phyloP scores from a whole-genome alignment of 2,329 filamentous ascomycete species.

The Arthrobotrys megalospora region DNA sequence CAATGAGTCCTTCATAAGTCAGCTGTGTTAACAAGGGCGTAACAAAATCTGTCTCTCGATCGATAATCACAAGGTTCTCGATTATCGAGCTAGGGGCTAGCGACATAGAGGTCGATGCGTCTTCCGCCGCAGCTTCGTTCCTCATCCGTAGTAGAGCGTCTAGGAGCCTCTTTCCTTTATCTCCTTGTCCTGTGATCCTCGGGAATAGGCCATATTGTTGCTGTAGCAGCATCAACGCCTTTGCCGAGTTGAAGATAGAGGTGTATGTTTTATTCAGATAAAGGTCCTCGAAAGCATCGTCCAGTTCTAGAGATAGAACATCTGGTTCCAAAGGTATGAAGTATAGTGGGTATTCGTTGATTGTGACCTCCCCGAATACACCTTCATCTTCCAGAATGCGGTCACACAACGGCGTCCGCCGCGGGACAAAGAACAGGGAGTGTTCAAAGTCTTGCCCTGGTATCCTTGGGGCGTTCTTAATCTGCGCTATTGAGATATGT shows the following conservation, averaged over 20 bases:
- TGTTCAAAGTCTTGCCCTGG: constrained; percentile 85
- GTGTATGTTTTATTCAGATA: constrained; percentile 93
- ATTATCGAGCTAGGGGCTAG: constrained; percentile 87
- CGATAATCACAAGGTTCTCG: constrained; percentile 93
- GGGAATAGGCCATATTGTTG: constrained; percentile 93
- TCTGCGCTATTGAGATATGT: constrained; percentile 68
- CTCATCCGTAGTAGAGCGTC: constrained; percentile 92
- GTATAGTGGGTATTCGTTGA: constrained; percentile 86
- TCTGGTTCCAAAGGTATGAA: constrained; percentile 95
- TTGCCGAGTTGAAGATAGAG: constrained; percentile 88
- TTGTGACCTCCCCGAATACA: constrained; percentile 90
- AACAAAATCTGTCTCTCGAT: constrained; percentile 93
- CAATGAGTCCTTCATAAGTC: constrained; percentile 95
- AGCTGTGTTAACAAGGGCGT: constrained; percentile 93
- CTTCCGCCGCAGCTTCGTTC: constrained; percentile 88
- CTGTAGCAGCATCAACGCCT: constrained; percentile 94
- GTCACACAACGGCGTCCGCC: constrained; percentile 91
- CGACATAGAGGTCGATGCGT: constrained; percentile 76
- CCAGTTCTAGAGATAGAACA: constrained; percentile 89
- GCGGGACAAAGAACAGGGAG: constrained; percentile 94
- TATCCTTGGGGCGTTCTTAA: constrained; percentile 64
- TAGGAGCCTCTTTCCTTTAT: constrained; percentile 89
- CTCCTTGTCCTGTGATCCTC: constrained; percentile 93
- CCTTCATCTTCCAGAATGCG: constrained; percentile 92
- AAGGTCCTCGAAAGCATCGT: constrained; percentile 87